Base-by-base conservation (phyloP, 257 asterid genomes). In the Nicotiana benthamiana region DNA sequence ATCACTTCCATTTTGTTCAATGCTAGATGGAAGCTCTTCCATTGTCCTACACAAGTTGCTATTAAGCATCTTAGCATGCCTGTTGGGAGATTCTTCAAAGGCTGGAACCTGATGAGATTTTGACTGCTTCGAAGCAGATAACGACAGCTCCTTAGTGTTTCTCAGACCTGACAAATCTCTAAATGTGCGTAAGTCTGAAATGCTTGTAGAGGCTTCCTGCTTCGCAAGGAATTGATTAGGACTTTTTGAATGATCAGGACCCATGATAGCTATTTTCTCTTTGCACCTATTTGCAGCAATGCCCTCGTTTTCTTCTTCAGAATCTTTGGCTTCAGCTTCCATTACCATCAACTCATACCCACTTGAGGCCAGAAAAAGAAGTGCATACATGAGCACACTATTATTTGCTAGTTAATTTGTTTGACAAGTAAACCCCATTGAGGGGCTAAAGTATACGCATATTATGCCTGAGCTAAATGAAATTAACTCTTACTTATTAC, bases 311-410 rank as follows among this genome's bases (percentile, higher is more conserved):
- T 91, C 99, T 27, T 94, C 98, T 85, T 96, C 98, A 5, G 99
- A 96, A 89, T 96, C 99, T 83, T 94, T 93, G 20, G 94, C 99
- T 87, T 91, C 93, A 86, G 90, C 90, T 84, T 89, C 96, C 93
- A 89, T 82, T 82, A 82, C 84, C 83, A 90, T 96, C 89, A 96
- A 77, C 82, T 96, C 99, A 84, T 87, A 91, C 61, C 92, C 93
- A 86, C 98, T 96, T 86, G 9, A 74, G 17, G 46, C 62, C 62
- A 74, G 61, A 51, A 48, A 72, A 74, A 48, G 62, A 72, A 32
- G 22, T 32, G 51, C 26, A 74, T 1, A 26, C 26, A 48, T 26
- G 61, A 74, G 26, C 61, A 74, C 43, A 51, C 16, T 26, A 74
- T 51, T 26, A 48, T 22, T 74, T 48, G 26, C 20, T 48, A 11